Conservation (phyloP, 83 land plant species). For the Picea mariana region DNA sequence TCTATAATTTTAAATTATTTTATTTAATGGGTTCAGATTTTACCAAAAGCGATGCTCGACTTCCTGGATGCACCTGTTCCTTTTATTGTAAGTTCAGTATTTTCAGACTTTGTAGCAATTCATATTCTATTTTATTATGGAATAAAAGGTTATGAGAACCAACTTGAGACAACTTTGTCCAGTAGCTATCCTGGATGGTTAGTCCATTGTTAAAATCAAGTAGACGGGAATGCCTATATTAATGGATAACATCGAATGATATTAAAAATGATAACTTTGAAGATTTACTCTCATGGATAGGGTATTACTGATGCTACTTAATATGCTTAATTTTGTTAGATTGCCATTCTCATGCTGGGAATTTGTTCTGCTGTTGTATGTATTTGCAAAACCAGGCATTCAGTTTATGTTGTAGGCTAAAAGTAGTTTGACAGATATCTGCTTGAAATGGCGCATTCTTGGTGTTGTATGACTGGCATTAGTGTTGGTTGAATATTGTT, state of each 20-base stretch:
- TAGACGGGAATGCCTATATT: not conserved
- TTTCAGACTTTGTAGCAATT: too few species aligned
- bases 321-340: not conserved
- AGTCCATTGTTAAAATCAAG: not conserved
- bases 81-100: slow-evolving; percentile 69
- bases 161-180: not conserved
- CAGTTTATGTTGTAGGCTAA: too few species aligned
- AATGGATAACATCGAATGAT: not conserved
- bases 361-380: too few species aligned
- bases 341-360: not conserved
- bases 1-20: slow-evolving; percentile 5
- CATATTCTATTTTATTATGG: not conserved
- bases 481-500: not conserved
- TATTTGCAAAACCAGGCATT: too few species aligned
- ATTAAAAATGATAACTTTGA: not conserved
- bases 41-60: slow-evolving; percentile 89
- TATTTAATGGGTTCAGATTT: slow-evolving; percentile 53
- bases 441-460: not conserved
- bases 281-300: too few species aligned
- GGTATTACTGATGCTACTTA: not conserved
- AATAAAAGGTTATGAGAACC: not conserved
- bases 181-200: not conserved
- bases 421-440: too few species aligned
- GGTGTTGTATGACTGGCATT: not conserved
- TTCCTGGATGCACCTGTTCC: slow-evolving; percentile 99